Base-by-base conservation (phyloP, 176 grass and related monocot species). In the Rhipidocladum racemiflorum region DNA sequence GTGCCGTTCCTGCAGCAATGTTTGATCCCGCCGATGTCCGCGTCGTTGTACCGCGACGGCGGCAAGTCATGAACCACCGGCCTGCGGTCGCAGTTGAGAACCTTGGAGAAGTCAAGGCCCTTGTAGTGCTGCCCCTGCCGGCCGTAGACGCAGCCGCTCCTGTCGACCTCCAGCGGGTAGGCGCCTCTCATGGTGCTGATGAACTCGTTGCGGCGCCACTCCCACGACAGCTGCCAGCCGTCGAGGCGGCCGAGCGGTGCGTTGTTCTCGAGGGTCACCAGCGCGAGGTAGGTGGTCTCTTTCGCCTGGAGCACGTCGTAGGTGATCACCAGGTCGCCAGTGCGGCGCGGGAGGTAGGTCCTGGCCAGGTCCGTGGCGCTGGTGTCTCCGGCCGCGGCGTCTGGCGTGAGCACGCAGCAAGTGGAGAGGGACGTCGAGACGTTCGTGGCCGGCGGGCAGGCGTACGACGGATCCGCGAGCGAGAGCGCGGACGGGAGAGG, bases 1-100 rank as follows among this genome's bases (percentile, higher is more conserved):
- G 91, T 97, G 61, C 94, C 94, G 60, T 97, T 97, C 51, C 91
- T 70, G 78, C 94, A 97, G 85, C 94, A 94, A 74, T 75, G 83
- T 6, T 72, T 12, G 68, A 92, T 81, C 32, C 32, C 53, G 0
- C 92, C 92, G 11, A 88, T 67, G 27, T 45, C 69, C 2, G 16
- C 28, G 88, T 94, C 89, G 21, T 83, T 23, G 68, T 68, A 62
- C 18, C 73, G 32, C n/a, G 84, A 87, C 38, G 66, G 77, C 8
- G 92, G 92, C 34, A 94, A 74, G 68, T 92, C 92, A 0, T 80
- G 29, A 5, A 94, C 54, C 21, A 74, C 83, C 9, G 92, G 92
- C 4, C 30, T 61, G 69, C 61, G 51, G 44, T 88, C 82, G 85
- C 94, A 97, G 81, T 60, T 91, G 72, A 87, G 83, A 65, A 91